Evolutionary conservation across 495 filamentous ascomycete genomes (phyloP), one percentile per base, ranked within the genome.

Genomic region (Podospora didyma): DNA sequence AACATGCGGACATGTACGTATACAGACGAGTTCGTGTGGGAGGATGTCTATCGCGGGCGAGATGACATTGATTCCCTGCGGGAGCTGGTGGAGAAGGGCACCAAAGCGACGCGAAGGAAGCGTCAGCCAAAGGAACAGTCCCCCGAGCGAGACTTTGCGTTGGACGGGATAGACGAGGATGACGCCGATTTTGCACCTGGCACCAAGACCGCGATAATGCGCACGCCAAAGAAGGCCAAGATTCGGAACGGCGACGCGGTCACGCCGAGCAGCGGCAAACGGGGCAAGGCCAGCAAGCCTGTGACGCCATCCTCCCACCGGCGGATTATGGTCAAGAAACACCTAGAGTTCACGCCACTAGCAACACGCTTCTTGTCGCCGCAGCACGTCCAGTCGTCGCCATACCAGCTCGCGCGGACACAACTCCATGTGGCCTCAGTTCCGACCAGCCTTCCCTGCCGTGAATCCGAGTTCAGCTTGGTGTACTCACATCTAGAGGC

Each of bases 401-500:
- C 95, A 3, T 97, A 96, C 70, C 91, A 93, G 57, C 81, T 95
- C 53, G 95, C 93, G 35, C 89, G 95, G 23, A 88, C 86, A 28
- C 82, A 88, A 26, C 83, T 99, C 2, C 95, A 99, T 68, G 95
- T 97, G 35, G 92, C 95, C 9, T 84, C 94, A 1, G 91, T 99
- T 16, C 95, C 95, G 2, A 76, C 86, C 11, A 87, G 86, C 10
- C 82, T 99, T 3, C 95, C 95, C 46, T 97, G 95, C 70, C 87
- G 95, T 54, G 92, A 96, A 60, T 84, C 79, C 14, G 95, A 99
- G 69, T 99, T 97, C 73, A 79, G 84, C 17, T 85, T 87, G 2
- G 95, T 99, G 12, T 97, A 97, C 67, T 86, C 87, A 2, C 89
- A 97, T 68, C 88, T 99, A 41, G 92, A 96, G 62, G 86, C 91